Evolutionary conservation across 108 stramenopile species (phyloP), one percentile per base, ranked within the genome.

Genomic region (Skeletonema marinoi): DNA sequence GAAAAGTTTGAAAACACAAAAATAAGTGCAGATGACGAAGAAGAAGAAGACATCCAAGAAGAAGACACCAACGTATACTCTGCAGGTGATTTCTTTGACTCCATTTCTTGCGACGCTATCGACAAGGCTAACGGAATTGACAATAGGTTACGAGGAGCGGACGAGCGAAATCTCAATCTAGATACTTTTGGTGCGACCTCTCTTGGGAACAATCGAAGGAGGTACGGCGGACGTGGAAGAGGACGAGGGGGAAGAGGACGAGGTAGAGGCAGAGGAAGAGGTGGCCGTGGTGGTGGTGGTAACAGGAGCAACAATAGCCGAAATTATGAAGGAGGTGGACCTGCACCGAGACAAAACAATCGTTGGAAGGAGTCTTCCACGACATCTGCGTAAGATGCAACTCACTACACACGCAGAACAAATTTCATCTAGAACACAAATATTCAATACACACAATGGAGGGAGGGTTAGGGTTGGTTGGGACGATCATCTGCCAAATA

Each of bases 151-250:
- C 85, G 92, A 32, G 92, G 92, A 1, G 80, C 85, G 6, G 71
- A 76, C 13, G 94, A 96, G 65, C 85, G 92, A 58, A 86, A 78
- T 60, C 68, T 96, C 67, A 96, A 96, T 76, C 85, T 92, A 31
- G 94, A 96, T 76, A 93, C 94, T 10, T 96, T 96, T 85, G 94
- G 94, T 31, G 94, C 94, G 0, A 88, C 89, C 0, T 89, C 90
- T 41, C 75, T 96, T 50, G 82, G 75, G 16, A 71, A 88, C 63
- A 66, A 86, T 3, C 33, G 80, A 79, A 41, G 65, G 78, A 60
- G 86, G 84, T 33, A 48, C 86, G 16, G 77, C 87, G 33, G 48
- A 70, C 13, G 85, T 84, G 46, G 68, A 54, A 32, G 38, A 69
- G 17, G 70, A 51, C 44, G 44, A 70, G 35, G 39, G 39, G 44